phyloP scores from a whole-genome alignment of 176 grass and related monocot genomes.

The Poa annua region DNA sequence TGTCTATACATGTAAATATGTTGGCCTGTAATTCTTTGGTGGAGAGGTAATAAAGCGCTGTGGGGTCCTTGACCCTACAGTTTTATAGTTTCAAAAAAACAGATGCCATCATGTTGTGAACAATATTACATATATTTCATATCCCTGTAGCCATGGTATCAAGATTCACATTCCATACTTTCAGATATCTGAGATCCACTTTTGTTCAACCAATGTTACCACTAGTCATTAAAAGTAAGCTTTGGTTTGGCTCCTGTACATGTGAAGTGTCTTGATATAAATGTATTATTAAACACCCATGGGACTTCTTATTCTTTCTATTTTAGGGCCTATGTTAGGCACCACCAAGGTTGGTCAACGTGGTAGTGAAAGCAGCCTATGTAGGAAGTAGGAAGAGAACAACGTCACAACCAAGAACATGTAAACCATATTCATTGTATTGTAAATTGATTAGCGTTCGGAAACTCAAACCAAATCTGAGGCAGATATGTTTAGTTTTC shows the following conservation, averaged over 20 bases:
- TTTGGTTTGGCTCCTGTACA: constrained; percentile 18
- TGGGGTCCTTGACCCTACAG: too few relatives aligned
- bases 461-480: background rate
- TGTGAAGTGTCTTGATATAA: background rate
- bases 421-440: constrained; percentile 1
- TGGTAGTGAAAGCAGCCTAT: background rate
- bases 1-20: too few relatives aligned
- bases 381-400: too few relatives aligned
- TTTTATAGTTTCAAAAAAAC: too few relatives aligned
- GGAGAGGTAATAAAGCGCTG: too few relatives aligned
- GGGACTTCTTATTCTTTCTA: background rate
- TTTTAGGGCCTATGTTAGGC: background rate
- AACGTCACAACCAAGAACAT: background rate
- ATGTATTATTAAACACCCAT: constrained; percentile 8
- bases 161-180: background rate
- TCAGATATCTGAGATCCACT: background rate
- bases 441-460: background rate
- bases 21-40: too few relatives aligned
- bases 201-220: constrained; percentile 5
- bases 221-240: background rate
- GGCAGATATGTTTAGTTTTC: background rate
- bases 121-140: background rate
- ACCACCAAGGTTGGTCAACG: background rate
- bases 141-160: too few relatives aligned
- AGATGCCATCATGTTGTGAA: background rate